These are phyloP conservation scores for Fraxinus platypoda DNA, from an alignment of 305 asterid species.

Conservation along the genomic window DNA sequence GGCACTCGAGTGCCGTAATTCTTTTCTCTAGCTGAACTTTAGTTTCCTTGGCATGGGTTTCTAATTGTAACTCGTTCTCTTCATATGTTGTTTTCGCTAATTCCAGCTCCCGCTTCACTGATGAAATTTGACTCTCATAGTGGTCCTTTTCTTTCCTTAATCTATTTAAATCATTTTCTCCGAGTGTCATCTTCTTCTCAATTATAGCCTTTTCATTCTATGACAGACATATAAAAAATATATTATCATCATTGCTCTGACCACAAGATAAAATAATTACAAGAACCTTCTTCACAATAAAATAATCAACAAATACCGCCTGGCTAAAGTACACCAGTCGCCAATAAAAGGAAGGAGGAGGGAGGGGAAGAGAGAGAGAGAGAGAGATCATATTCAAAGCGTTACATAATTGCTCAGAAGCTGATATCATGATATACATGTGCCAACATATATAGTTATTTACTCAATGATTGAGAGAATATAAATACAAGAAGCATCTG, in stretches of 20 bases:
- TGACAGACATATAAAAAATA: constrained; percentile 21
- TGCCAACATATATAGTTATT: constrained; percentile 2
- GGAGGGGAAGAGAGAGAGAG: neutral
- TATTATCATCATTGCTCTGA: constrained; percentile 9
- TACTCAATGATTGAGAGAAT: neutral
- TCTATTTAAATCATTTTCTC: constrained; percentile 52
- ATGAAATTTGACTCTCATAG: constrained; percentile 55
- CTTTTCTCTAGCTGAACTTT: constrained; percentile 54
- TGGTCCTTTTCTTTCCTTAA: constrained; percentile 56
- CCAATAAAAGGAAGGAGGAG: neutral
- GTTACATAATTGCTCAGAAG: neutral
- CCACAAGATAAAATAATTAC: constrained; percentile 11
- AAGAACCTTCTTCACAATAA: constrained; percentile 14
- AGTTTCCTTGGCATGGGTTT: constrained; percentile 54
- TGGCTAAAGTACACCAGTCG: neutral
- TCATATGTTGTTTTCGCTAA: constrained; percentile 48
- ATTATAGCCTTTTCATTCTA: constrained; percentile 69
- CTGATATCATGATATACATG: constrained; percentile 4
- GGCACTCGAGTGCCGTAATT: constrained; percentile 57
- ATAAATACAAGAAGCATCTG: neutral
- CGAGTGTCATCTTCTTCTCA: constrained; percentile 65
- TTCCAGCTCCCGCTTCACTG: constrained; percentile 52
- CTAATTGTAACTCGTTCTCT: constrained; percentile 48
- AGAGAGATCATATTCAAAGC: neutral
- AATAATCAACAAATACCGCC: neutral